These are phyloP conservation scores for Ganoderma resinaceum DNA, from an alignment of 1,284 basidiomycete genomes.

Conservation along the genomic window DNA sequence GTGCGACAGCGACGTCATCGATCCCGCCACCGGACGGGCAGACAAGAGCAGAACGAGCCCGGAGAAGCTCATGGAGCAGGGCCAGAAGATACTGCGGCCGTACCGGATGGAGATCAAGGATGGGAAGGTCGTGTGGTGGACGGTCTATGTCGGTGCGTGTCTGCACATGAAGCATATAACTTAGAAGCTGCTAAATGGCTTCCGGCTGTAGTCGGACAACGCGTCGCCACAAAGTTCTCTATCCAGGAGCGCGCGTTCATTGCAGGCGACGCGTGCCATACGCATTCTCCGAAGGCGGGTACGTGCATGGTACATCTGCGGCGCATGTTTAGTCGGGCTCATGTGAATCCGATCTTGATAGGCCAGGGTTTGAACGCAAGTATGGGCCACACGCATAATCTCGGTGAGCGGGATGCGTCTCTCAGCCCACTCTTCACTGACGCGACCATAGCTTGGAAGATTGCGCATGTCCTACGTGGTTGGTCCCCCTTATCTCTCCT, in stretches of 20 bases:
- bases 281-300: constrained; percentile 78
- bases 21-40: constrained; percentile 59
- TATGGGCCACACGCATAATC: constrained; percentile 86
- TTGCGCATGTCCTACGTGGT: constrained; percentile 75
- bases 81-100: constrained; percentile 71
- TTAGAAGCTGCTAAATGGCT: neutral
- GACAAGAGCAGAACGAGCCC: constrained; percentile 69
- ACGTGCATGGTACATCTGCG: constrained; percentile 2
- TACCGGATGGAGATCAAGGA: constrained; percentile 67
- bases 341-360: constrained; percentile 44
- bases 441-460: constrained; percentile 68
- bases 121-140: constrained; percentile 79
- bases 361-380: constrained; percentile 77
- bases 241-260: constrained; percentile 79
- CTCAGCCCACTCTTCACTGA: too few relatives aligned
- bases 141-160: constrained; percentile 65
- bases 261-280: constrained; percentile 84
- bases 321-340: too few relatives aligned
- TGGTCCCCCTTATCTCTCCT: constrained; percentile 72
- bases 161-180: neutral
- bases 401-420: constrained; percentile 48
- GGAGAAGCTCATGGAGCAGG: constrained; percentile 69
- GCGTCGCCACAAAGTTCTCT: constrained; percentile 75
- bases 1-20: constrained; percentile 55
- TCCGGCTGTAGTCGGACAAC: constrained; percentile 63